phyloP scores from a whole-genome alignment of 1,139 yeast species.

The Zygosaccharomyces sapae region DNA sequence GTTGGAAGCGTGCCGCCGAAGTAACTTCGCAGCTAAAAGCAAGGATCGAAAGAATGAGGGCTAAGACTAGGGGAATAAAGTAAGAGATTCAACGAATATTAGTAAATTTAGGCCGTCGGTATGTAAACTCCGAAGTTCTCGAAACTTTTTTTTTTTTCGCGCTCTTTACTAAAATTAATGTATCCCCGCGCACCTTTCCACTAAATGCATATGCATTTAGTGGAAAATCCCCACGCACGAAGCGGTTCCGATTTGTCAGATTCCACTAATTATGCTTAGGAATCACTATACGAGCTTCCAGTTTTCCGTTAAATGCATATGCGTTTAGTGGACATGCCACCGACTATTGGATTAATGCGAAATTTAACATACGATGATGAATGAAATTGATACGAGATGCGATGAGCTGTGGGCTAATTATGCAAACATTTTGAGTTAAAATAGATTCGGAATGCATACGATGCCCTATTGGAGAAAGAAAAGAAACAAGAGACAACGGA shows the following conservation, averaged over 20 bases:
- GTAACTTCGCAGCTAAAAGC: constrained; percentile 83
- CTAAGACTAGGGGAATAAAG: constrained; percentile 43
- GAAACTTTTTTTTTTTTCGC: neutral
- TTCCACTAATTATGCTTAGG: neutral
- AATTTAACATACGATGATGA: constrained; percentile 4
- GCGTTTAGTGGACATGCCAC: neutral
- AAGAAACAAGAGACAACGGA: neutral
- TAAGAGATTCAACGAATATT: constrained; percentile 2
- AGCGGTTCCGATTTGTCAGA: neutral
- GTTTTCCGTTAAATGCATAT: constrained; percentile 7
- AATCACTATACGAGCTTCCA: neutral
- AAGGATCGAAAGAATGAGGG: constrained; percentile 83
- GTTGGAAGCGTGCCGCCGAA: constrained; percentile 87
- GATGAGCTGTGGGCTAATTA: neutral
- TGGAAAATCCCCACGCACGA: neutral
- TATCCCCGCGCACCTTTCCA: constrained; percentile 6
- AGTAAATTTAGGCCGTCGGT: neutral
- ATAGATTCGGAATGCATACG: neutral
- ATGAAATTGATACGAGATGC: neutral
- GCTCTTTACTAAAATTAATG: neutral
- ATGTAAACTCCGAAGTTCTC: constrained; percentile 1
- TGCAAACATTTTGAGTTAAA: constrained; percentile 1
- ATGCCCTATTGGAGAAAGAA: neutral
- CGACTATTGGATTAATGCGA: constrained; percentile 2
- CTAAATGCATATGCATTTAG: constrained; percentile 14